Percentiles rank a stretch among this genome's conserved stretches.
Evolutionary conservation across 345 rosid genomes (phyloP).

Genomic region (Citrus australasica): DNA sequence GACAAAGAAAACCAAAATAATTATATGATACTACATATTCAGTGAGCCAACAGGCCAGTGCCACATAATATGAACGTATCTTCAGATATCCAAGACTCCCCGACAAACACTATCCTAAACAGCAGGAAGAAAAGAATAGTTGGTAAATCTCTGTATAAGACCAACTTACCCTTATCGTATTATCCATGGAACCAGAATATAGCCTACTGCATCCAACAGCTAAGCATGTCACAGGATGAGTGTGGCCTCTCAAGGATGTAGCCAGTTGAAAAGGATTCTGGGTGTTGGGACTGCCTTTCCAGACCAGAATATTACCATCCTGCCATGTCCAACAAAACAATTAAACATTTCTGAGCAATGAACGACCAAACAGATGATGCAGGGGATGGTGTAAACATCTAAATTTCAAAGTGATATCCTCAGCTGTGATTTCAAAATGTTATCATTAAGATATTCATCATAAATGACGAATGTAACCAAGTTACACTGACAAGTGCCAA

Average conservation of each 20-base stretch:
- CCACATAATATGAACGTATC: not conserved
- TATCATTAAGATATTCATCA: not conserved
- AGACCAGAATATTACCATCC: not conserved
- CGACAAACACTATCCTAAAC: not conserved
- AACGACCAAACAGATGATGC: not conserved
- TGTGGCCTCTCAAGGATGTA: not conserved
- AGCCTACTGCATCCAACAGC: constrained; percentile 1
- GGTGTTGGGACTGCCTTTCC: not conserved
- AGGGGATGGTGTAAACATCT: not conserved
- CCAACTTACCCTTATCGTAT: constrained; percentile 4
- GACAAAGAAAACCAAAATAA: no score
- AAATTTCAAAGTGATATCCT: no score
- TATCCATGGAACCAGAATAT: constrained; percentile 10
- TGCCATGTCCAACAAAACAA: not conserved
- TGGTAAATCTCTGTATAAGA: not conserved
- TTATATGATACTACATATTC: not conserved
- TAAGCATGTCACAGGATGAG: not conserved
- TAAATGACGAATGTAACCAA: not conserved
- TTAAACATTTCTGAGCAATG: not conserved
- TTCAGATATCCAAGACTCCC: not conserved
- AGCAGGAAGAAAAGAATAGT: not conserved
- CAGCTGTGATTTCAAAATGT: not conserved
- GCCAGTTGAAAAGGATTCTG: constrained; percentile 6
- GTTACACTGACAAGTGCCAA: not conserved
- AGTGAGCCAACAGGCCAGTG: not conserved